phyloP scores from a whole-genome alignment of 2,329 filamentous ascomycete species.

The Fusarium algeriense region DNA sequence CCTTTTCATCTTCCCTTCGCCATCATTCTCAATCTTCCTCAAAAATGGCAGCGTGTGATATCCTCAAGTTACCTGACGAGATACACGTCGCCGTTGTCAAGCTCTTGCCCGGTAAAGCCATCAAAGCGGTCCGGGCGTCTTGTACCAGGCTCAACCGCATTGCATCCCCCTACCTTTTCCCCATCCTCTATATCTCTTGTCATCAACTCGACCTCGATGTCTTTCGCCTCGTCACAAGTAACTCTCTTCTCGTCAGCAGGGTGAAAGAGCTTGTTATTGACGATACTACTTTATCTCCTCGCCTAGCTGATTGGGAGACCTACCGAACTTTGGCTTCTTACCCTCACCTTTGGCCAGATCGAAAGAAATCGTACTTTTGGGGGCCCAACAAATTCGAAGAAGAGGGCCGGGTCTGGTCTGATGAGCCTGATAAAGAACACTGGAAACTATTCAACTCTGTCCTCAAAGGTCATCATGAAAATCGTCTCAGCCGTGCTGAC shows the following conservation, averaged over 20 bases:
- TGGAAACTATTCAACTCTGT: fast-evolving
- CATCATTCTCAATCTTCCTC: too few species aligned
- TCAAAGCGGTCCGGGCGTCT: not conserved
- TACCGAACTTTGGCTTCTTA: fast-evolving
- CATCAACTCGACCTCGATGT: not conserved
- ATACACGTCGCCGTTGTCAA: fast-evolving
- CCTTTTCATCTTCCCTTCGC: too few species aligned
- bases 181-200: not conserved
- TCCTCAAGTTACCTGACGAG: not conserved
- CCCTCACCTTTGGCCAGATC: fast-evolving
- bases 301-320: not conserved
- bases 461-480: not conserved
- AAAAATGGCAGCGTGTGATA: not conserved
- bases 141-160: fast-evolving
- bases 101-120: fast-evolving
- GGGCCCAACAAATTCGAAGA: fast-evolving
- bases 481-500: not conserved
- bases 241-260: fast-evolving
- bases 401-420: fast-evolving
- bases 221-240: fast-evolving
- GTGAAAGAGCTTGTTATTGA: not conserved
- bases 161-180: fast-evolving
- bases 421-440: not conserved
- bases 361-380: fast-evolving
- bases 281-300: not conserved